phyloP scores from a whole-genome alignment of 2,329 filamentous ascomycete genomes.

The Cryphonectria nitschkei region DNA sequence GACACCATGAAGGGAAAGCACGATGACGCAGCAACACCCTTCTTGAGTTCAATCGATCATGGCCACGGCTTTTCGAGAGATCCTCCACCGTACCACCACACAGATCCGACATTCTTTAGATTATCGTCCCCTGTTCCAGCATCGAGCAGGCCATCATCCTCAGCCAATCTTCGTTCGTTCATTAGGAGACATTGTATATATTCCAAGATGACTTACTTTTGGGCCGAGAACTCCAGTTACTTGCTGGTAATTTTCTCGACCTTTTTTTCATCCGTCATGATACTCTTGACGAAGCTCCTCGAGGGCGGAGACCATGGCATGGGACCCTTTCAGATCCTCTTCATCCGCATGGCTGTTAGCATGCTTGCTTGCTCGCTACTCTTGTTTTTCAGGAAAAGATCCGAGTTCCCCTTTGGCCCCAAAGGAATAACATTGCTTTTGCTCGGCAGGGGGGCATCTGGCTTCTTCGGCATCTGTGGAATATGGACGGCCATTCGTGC shows the following conservation, averaged over 20 bases:
- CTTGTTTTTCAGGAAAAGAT: conserved; percentile 72
- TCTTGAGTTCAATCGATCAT: background rate
- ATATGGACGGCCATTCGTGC: conserved; percentile 60
- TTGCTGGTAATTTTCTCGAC: conserved; percentile 75
- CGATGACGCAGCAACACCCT: background rate
- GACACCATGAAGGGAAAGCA: background rate
- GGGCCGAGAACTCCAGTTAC: conserved; percentile 71
- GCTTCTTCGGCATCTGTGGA: conserved; percentile 75
- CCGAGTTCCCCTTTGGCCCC: conserved; percentile 72
- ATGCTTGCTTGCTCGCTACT: conserved; percentile 67
- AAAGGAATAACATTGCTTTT: conserved; percentile 70
- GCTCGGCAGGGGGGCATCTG: conserved; percentile 67
- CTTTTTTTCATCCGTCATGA: conserved; percentile 85
- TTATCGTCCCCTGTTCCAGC: background rate
- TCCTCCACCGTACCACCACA: background rate
- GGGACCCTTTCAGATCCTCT: conserved; percentile 57
- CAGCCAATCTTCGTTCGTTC: background rate
- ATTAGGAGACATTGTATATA: conserved; percentile 14
- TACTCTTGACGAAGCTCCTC: conserved; percentile 68
- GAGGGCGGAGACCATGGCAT: conserved; percentile 22
- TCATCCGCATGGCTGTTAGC: conserved; percentile 78
- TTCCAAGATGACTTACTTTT: conserved; percentile 46
- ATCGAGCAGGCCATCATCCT: background rate
- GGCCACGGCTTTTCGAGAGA: background rate
- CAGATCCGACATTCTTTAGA: background rate